phyloP scores from a whole-genome alignment of 768 basidiomycete species.

The Cytidiella melzeri region DNA sequence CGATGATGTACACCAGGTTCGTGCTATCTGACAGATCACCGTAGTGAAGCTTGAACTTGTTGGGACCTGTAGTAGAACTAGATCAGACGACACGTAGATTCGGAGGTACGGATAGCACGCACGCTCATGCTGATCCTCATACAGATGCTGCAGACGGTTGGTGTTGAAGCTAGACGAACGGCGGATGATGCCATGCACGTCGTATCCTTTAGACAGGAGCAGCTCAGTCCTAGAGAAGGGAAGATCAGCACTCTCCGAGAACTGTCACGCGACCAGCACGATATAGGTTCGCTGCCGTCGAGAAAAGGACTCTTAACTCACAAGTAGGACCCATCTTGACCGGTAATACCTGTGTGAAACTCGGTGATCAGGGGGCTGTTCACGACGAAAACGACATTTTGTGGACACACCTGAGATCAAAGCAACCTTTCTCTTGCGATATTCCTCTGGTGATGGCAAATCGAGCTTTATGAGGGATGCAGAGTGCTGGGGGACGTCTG shows the following conservation, averaged over 20 bases:
- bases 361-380: too few relatives aligned
- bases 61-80: constrained; percentile 45
- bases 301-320: constrained; percentile 33
- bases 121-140: constrained; percentile 91
- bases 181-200: constrained; percentile 93
- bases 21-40: constrained; percentile 95
- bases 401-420: constrained; percentile 71
- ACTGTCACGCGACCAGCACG: constrained; percentile 11
- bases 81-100: too few relatives aligned
- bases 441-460: constrained; percentile 74
- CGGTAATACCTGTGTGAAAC: constrained; percentile 79
- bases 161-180: constrained; percentile 99
- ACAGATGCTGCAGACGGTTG: constrained; percentile 88
- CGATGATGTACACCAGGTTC: constrained; percentile 94
- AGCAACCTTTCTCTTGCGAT: constrained; percentile 87
- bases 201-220: constrained; percentile 80
- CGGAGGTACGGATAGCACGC: neutral
- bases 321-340: constrained; percentile 95
- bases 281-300: neutral
- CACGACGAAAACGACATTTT: too few relatives aligned
- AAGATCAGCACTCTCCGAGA: neutral
- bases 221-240: constrained; percentile 63
- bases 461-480: constrained; percentile 42
- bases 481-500: constrained; percentile 24
- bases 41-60: constrained; percentile 80